A percentile compares a stretch with the other conserved stretches of the same genome.
Evolutionary conservation across 331 rosid species (phyloP).

Genomic region (Stylosanthes scabra): DNA sequence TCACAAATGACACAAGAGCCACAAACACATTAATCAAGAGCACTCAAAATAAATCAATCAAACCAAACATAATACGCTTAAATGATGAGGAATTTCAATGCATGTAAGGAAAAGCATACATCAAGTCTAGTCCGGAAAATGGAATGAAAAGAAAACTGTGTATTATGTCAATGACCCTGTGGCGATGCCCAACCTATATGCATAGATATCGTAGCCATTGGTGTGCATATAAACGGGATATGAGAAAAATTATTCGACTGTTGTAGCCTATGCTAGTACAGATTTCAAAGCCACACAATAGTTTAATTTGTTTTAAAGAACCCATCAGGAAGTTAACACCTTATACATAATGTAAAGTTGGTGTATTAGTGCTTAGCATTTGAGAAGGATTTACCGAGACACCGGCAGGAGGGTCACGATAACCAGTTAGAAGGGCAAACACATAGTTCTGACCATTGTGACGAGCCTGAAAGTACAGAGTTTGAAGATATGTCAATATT

Average conservation of each 20-base stretch:
- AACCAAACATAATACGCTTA: not conserved
- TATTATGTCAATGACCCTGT: not conserved
- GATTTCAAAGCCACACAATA: not conserved
- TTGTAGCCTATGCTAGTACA: not conserved
- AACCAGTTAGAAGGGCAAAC: constrained; percentile 90
- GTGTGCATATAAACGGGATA: not conserved
- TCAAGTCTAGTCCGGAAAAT: not conserved
- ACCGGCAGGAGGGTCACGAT: constrained; percentile 96
- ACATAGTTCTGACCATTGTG: constrained; percentile 97
- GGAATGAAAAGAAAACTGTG: not conserved
- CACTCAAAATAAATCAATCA: not conserved
- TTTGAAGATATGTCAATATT: constrained; percentile 25
- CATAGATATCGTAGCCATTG: not conserved
- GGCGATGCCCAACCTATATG: not conserved
- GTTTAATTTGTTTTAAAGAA: not conserved
- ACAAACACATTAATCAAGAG: not conserved
- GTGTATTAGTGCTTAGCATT: not conserved
- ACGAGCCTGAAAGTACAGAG: constrained; percentile 75
- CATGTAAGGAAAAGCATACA: not conserved
- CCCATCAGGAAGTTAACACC: constrained; percentile 1
- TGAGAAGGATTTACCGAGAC: constrained; percentile 63
- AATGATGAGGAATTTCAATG: not conserved
- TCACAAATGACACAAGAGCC: not conserved
- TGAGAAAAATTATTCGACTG: not conserved
- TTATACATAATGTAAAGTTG: constrained; percentile 2